phyloP scores from a whole-genome alignment of 495 filamentous ascomycete species.

The Cladorrhinum samala region DNA sequence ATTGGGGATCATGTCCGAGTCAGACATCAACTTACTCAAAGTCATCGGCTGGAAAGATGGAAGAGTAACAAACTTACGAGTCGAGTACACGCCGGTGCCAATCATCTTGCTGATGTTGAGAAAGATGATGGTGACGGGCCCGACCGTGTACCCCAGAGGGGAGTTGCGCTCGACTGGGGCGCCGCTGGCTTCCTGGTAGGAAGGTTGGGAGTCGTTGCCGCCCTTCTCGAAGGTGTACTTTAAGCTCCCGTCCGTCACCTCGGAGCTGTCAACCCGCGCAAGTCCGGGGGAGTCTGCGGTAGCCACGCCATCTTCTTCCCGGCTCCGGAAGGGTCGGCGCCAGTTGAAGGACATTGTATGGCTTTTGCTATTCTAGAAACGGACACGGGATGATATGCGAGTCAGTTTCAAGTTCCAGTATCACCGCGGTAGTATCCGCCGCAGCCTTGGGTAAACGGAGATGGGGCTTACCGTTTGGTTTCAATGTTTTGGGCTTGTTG shows the following conservation, averaged over 20 bases:
- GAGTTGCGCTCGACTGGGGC: constrained; percentile 56
- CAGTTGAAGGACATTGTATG: constrained; percentile 22
- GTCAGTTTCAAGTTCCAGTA: no score
- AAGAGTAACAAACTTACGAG: constrained; percentile 47
- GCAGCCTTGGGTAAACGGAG: no score
- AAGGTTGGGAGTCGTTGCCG: constrained; percentile 47
- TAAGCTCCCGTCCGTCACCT: constrained; percentile 38
- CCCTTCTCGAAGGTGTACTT: constrained; percentile 48
- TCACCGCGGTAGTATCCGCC: no score
- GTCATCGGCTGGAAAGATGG: background rate
- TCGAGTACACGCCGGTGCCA: constrained; percentile 60
- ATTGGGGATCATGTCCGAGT: background rate
- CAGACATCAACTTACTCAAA: no score
- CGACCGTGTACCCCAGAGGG: constrained; percentile 56
- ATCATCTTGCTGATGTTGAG: constrained; percentile 62
- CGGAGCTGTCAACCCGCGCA: constrained; percentile 3
- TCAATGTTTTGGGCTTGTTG: no score
- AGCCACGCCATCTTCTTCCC: constrained; percentile 1
- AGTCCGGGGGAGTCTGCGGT: background rate
- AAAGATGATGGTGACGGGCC: constrained; percentile 50
- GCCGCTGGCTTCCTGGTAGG: constrained; percentile 58
- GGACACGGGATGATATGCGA: no score
- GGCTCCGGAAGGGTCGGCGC: constrained; percentile 18
- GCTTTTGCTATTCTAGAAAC: background rate
- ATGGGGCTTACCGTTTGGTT: no score